Evolutionary conservation across 441 rosid species (phyloP).

Genomic region (Populus tomentosa): DNA sequence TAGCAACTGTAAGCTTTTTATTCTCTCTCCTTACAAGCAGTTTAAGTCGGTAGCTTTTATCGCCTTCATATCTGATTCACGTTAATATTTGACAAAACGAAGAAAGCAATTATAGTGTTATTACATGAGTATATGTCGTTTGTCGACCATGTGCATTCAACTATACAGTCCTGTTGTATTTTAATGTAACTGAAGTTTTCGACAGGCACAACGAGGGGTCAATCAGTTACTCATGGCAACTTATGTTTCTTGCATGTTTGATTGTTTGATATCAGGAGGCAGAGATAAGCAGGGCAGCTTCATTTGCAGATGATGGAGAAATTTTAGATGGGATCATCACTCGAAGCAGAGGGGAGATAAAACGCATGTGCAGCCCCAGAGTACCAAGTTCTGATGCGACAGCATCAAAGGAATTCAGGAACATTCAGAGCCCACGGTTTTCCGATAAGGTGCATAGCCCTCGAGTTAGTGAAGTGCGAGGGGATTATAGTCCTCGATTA

Average conservation of each 20-base stretch:
- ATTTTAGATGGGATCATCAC: slow-evolving; percentile 61
- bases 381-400: slow-evolving; percentile 38
- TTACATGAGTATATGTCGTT: neutral
- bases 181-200: neutral
- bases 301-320: slow-evolving; percentile 44
- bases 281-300: slow-evolving; percentile 32
- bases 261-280: slow-evolving; percentile 34
- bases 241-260: neutral
- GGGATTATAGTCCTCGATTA: slow-evolving; percentile 43
- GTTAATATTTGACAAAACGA: neutral
- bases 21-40: slow-evolving; percentile 5
- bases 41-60: neutral
- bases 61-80: neutral
- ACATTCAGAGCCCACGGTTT: slow-evolving; percentile 51
- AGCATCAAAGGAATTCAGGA: slow-evolving; percentile 42
- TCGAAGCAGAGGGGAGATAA: slow-evolving; percentile 68
- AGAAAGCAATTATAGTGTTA: neutral
- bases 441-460: slow-evolving; percentile 55
- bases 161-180: neutral
- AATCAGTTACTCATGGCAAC: neutral
- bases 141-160: neutral
- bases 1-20: slow-evolving; percentile 42
- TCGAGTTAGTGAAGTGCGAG: slow-evolving; percentile 51
- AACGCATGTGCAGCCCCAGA: slow-evolving; percentile 46
- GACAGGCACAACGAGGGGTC: neutral